A percentile compares a stretch with the other conserved stretches of the same genome.
These are phyloP conservation scores for Penicillium daleae DNA, from an alignment of 495 filamentous ascomycete species.

Conservation along the genomic window DNA sequence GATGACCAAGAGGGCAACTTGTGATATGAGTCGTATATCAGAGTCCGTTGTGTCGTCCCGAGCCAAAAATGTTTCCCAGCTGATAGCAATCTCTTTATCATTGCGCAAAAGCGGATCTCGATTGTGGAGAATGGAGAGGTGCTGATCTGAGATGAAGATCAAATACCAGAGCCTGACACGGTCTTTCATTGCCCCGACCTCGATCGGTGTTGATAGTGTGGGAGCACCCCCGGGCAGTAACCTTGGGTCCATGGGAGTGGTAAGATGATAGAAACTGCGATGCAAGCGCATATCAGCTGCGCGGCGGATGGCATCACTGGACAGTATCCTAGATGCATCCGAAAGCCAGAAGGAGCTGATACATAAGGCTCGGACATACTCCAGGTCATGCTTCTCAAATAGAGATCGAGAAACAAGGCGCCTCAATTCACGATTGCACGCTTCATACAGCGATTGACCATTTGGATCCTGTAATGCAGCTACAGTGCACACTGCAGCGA, in stretches of 20 bases:
- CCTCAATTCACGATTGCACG: slow-evolving; percentile 47
- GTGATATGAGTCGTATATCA: slow-evolving; percentile 41
- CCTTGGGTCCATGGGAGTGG: slow-evolving; percentile 7
- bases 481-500: slow-evolving; percentile 48
- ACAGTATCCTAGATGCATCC: slow-evolving; percentile 46
- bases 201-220: background rate
- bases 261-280: slow-evolving; percentile 31
- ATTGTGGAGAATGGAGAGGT: slow-evolving; percentile 50
- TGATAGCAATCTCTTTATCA: slow-evolving; percentile 37
- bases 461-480: slow-evolving; percentile 45
- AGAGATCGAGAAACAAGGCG: slow-evolving; percentile 41
- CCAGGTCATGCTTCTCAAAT: slow-evolving; percentile 45
- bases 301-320: slow-evolving; percentile 48
- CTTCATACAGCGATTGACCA: slow-evolving; percentile 39
- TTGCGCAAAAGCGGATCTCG: slow-evolving; percentile 46
- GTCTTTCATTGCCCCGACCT: slow-evolving; percentile 31
- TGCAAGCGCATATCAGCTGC: slow-evolving; percentile 48
- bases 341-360: slow-evolving; percentile 51
- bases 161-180: slow-evolving; percentile 47
- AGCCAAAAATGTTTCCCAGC: slow-evolving; percentile 39
- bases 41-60: slow-evolving; percentile 37
- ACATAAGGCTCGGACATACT: slow-evolving; percentile 47
- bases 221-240: background rate
- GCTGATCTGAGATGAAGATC: slow-evolving; percentile 51
- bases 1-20: slow-evolving; percentile 43